These are phyloP conservation scores for Cutaneotrichosporon spelunceum DNA, from an alignment of 1,284 basidiomycete genomes.

Conservation along the genomic window DNA sequence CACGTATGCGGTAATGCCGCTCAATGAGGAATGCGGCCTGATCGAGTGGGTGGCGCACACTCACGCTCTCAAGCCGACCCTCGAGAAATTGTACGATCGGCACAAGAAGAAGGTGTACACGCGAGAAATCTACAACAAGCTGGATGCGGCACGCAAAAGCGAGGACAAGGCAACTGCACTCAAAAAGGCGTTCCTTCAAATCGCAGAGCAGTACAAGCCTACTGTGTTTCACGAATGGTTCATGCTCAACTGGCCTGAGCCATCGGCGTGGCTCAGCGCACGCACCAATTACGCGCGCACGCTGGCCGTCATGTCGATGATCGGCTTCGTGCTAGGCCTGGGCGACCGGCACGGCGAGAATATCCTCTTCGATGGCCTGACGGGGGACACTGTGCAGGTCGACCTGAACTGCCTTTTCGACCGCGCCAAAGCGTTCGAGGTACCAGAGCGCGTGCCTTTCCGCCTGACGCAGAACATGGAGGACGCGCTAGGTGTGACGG, in stretches of 20 bases:
- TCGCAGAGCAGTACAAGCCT: conserved; percentile 64
- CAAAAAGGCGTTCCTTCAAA: conserved; percentile 55
- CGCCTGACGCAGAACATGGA: conserved; percentile 91
- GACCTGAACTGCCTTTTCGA: conserved; percentile 99
- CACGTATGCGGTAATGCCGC: conserved; percentile 91
- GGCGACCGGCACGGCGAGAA: conserved; percentile 98
- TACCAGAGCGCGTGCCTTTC: conserved; percentile 92
- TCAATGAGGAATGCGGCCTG: conserved; percentile 96
- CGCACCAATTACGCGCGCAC: conserved; percentile 84
- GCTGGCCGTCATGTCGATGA: conserved; percentile 97
- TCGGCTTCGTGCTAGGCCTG: conserved; percentile 94
- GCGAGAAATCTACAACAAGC: conserved; percentile 58
- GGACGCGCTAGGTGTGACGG: conserved; percentile 89
- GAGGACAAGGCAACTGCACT: neutral
- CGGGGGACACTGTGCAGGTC: conserved; percentile 91
- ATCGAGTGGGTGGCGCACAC: conserved; percentile 99
- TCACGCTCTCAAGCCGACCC: conserved; percentile 73
- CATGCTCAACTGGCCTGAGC: conserved; percentile 92
- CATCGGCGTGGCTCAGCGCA: conserved; percentile 87
- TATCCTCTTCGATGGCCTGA: conserved; percentile 83
- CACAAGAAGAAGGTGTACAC: conserved; percentile 61
- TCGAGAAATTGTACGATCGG: conserved; percentile 70
- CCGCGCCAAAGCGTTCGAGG: conserved; percentile 84
- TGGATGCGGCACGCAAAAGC: conserved; percentile 42
- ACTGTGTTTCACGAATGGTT: conserved; percentile 98